These are phyloP conservation scores for Fonsecaea nubica DNA, from an alignment of 2,329 filamentous ascomycete species.

Conservation along the genomic window DNA sequence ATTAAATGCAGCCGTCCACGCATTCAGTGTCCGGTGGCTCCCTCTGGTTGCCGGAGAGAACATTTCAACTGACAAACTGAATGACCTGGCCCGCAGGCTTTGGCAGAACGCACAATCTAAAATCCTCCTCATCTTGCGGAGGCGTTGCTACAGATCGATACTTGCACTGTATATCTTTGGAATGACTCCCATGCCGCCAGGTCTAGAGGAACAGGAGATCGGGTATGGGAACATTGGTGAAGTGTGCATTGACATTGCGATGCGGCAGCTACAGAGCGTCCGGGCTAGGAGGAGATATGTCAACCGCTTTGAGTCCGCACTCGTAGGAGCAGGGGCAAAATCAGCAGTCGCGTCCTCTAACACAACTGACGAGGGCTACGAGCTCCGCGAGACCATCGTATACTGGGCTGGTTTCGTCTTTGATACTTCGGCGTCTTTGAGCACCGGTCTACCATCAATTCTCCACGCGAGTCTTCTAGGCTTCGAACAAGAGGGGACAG, in stretches of 20 bases:
- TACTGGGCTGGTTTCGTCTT: slow-evolving; percentile 7
- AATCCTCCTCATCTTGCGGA: slow-evolving; percentile 3
- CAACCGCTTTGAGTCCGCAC: not conserved
- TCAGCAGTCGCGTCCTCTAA: too few species aligned
- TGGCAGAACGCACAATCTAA: not conserved
- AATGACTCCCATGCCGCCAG: not conserved
- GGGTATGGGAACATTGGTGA: not conserved
- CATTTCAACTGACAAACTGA: not conserved
- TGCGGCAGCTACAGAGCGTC: not conserved
- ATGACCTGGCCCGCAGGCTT: not conserved
- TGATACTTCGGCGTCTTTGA: not conserved
- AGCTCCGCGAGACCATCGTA: not conserved
- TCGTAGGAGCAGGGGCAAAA: too few species aligned
- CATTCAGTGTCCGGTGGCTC: slow-evolving; percentile 5
- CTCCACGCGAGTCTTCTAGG: not conserved
- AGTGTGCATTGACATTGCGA: slow-evolving; percentile 4
- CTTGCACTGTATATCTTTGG: slow-evolving; percentile 6
- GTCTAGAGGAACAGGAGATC: not conserved
- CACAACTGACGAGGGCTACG: not conserved
- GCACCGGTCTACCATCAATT: not conserved
- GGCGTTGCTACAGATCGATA: slow-evolving; percentile 1
- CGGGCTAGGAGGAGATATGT: not conserved
- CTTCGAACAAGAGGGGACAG: not conserved
- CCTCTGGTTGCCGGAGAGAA: not conserved
- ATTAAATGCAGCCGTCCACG: not conserved